Evolutionary conservation across 176 grass and related monocot genomes (phyloP), one percentile per base, ranked within the genome.

Genomic region (Musa acuminata): DNA sequence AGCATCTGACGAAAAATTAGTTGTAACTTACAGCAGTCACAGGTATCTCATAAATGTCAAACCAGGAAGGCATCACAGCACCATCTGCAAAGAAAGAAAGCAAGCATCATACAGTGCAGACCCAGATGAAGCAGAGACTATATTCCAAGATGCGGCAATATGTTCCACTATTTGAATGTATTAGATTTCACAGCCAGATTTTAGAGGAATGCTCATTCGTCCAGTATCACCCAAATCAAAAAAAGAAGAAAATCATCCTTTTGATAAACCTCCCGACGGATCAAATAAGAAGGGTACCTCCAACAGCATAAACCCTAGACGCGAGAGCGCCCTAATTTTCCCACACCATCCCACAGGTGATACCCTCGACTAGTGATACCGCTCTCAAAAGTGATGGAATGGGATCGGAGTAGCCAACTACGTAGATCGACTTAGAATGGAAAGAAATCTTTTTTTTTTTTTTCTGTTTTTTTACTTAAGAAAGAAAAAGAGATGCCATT

Each of bases 61-160:
- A 98, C 88, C 95, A 98, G 3, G 90, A 98, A 8, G 90, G 86
- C 95, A 94, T 98, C 12, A 99, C 80, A 29, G 74, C 62, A 80
- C 90, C 90, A 86, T 79, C 88, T 93, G 82, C 77, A 80, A 27
- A 1, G 65, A 19, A 80, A 72, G 13, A 73, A 12, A 51, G 13
- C 13, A 80, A 22, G 17, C 16, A 8, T 72, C 9, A 72, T 21
- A 25, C 0, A 43, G 35, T 43, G 35, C 35, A 43, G 35, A 0
- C 35, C 4, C 0, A 6, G 35, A 43, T 43, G 35, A 43, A 43
- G 35, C 35, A 43, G 35, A 43, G 35, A 43, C 35, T 43, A 6
- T 43, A 43, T 43, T 43, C 35, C 35, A 43, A 43, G 35, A 43
- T 43, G 35, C 35, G 5, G 35, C 35, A 43, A 43, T 6, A 43